Conservation (phyloP, 2,329 filamentous ascomycete species). For the Triangularia verruculosa region DNA sequence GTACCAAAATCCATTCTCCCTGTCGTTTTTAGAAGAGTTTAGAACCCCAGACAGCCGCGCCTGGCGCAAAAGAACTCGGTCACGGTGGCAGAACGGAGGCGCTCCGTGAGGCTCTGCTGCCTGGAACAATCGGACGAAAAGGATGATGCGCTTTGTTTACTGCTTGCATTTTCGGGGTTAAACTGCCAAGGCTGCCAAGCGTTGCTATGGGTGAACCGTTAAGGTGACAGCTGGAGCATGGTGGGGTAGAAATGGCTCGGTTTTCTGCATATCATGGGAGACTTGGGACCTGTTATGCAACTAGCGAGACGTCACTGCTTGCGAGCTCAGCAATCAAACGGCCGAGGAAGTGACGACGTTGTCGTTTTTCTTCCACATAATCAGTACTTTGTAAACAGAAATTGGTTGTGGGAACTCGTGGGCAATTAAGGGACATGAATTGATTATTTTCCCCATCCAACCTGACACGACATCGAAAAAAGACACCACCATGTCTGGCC, state of each 20-base stretch:
- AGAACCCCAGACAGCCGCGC: neutral
- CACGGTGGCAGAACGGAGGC: neutral
- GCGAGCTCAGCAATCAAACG: neutral
- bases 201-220: conserved; percentile 21
- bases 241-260: neutral
- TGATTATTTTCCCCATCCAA: neutral
- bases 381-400: neutral
- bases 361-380: neutral
- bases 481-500: neutral
- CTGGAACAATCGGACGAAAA: conserved; percentile 2
- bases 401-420: neutral
- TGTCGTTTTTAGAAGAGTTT: neutral
- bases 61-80: neutral
- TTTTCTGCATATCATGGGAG: conserved; percentile 15
- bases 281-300: neutral
- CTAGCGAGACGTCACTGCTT: conserved; percentile 1
- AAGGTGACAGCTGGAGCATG: neutral
- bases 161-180: conserved; percentile 28
- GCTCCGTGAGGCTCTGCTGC: neutral
- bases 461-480: neutral
- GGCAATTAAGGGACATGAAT: neutral
- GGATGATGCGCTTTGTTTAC: conserved; percentile 31
- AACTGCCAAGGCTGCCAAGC: neutral
- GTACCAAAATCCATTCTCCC: neutral
- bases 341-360: neutral